These are phyloP conservation scores for Penicillium cosmopolitanum DNA, from an alignment of 495 filamentous ascomycete genomes.

Conservation along the genomic window DNA sequence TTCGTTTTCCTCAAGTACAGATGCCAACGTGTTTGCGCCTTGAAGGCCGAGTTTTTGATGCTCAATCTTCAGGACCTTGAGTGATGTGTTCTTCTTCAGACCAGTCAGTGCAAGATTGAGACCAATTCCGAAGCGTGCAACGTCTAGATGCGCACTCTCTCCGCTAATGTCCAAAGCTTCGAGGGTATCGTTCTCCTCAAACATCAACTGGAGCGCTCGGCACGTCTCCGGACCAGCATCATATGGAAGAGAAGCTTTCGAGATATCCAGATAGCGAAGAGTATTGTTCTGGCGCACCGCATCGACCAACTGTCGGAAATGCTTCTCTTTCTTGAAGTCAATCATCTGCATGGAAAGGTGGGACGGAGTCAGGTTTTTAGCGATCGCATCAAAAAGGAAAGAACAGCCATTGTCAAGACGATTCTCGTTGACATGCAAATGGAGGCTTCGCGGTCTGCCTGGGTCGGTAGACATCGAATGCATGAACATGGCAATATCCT, in stretches of 20 bases:
- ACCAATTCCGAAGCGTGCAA: constrained; percentile 79
- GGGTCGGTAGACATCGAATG: constrained; percentile 63
- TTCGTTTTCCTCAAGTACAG: constrained; percentile 70
- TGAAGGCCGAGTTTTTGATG: constrained; percentile 65
- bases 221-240: constrained; percentile 77
- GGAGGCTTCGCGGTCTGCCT: constrained; percentile 64
- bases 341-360: constrained; percentile 82
- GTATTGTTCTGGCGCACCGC: constrained; percentile 75
- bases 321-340: constrained; percentile 76
- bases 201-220: constrained; percentile 70
- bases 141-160: constrained; percentile 85
- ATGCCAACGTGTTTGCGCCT: constrained; percentile 75
- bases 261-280: constrained; percentile 81
- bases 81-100: constrained; percentile 71
- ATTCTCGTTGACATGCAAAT: constrained; percentile 82
- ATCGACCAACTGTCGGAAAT: constrained; percentile 72
- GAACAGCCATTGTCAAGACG: constrained; percentile 73
- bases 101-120: constrained; percentile 78
- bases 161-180: constrained; percentile 85
- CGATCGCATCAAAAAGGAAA: constrained; percentile 70
- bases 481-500: constrained; percentile 76
- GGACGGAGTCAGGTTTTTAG: constrained; percentile 64
- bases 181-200: constrained; percentile 77
- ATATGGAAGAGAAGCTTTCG: constrained; percentile 81
- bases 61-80: constrained; percentile 78